Percentiles rank a stretch among this genome's conserved stretches.
Evolutionary conservation across 1,284 basidiomycete genomes (phyloP).

Genomic region (Mycosarcoma mackinlayi): DNA sequence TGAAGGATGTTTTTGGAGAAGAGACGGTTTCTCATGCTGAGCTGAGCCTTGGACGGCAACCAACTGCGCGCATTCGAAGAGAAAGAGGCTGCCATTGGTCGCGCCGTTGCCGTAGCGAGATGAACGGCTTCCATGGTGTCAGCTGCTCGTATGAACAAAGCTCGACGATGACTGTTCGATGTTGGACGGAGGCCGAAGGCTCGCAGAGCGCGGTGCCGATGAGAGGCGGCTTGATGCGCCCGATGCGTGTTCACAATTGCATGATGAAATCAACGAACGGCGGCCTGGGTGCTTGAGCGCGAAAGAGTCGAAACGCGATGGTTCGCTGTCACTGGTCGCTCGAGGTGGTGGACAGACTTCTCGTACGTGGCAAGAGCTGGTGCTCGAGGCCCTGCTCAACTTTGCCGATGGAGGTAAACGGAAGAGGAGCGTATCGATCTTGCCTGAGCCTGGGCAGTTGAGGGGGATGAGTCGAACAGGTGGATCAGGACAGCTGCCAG

Average conservation of each 20-base stretch:
- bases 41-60: slow-evolving; percentile 12
- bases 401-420: too few relatives aligned
- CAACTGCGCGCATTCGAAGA: slow-evolving; percentile 2
- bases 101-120: background rate
- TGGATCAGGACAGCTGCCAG: too few relatives aligned
- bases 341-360: too few relatives aligned
- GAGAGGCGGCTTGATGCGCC: slow-evolving; percentile 4
- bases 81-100: background rate
- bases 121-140: slow-evolving; percentile 4
- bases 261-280: background rate
- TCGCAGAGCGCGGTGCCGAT: slow-evolving; percentile 13
- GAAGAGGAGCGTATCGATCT: too few relatives aligned
- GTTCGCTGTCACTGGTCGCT: too few relatives aligned
- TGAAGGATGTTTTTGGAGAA: slow-evolving; percentile 29
- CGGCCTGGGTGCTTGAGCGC: background rate
- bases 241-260: slow-evolving; percentile 2
- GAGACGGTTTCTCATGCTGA: slow-evolving; percentile 16
- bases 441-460: too few relatives aligned
- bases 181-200: too few relatives aligned
- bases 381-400: too few relatives aligned
- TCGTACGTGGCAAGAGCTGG: too few relatives aligned
- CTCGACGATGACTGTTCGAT: background rate
- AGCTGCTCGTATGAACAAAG: background rate
- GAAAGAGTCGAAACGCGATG: too few relatives aligned
- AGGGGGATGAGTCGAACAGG: too few relatives aligned